Evolutionary conservation across 768 basidiomycete genomes (phyloP), one percentile per base, ranked within the genome.

Genomic region (Suillus spraguei): DNA sequence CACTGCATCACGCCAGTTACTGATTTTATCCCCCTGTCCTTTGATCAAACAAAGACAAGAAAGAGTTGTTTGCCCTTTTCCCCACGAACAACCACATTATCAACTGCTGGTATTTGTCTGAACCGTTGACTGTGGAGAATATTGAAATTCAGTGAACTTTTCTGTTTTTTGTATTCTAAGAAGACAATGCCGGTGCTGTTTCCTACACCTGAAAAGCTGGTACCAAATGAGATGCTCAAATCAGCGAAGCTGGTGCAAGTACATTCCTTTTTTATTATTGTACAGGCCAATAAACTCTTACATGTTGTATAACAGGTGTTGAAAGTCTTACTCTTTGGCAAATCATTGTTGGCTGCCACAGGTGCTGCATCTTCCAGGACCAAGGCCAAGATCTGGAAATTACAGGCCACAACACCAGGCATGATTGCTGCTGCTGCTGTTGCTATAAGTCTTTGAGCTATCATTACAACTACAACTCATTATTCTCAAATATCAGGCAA

Each of bases 361-460:
- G 28, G 35, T 22, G 60, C 28, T 22, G 47, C 49, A 36, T 47
- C 20, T 44, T 54, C 41, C 4, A 62, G 42, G 33, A 52, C 11
- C 3, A 62, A 62, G 42, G 50, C 28, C 3, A 24, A 54, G 28
- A 50, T 61, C 33, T 61, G 35, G 60, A 50, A 61, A 24, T 38
- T 61, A 58, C 3, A 16, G 11, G 22, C 35, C n/a, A 36, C 39
- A 14, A 58, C 41, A 20, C 38, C 39, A 28, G 61, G 61, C 13
- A 54, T 62, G 53, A 56, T 58, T 58, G 53, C 61, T 42, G 54
- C 61, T 20, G 61, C 36, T 32, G 61, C 61, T 39, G 53, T 62
- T 6, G 33, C 58, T 2, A 11, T 62, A 58, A 38, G 36, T 50
- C 32, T 50, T 50, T 17, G 49, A 24, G 16, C 16, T 50, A 28